Conservation (phyloP, 306 rosid species). For the Sesbania bispinosa region DNA sequence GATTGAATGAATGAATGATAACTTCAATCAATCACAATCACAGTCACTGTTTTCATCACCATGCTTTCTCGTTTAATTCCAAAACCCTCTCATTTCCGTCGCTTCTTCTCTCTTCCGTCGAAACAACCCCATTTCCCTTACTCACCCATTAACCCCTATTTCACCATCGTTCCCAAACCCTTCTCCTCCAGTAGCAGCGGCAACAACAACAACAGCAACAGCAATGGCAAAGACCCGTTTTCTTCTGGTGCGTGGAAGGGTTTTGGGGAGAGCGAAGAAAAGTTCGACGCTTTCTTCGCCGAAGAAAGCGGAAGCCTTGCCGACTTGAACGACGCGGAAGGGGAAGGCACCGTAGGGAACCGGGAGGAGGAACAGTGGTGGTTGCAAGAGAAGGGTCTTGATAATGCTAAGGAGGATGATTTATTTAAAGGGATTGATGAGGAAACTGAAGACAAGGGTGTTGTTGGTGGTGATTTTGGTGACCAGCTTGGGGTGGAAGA, state of each 20-base stretch:
- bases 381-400: conserved; percentile 41
- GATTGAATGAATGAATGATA: conserved; percentile 16
- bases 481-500: conserved; percentile 31
- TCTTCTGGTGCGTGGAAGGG: conserved; percentile 38
- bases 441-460: conserved; percentile 14
- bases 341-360: background rate
- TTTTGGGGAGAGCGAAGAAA: conserved; percentile 43
- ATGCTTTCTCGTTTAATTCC: conserved; percentile 90
- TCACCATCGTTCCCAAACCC: conserved; percentile 32
- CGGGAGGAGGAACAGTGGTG: conserved; percentile 35
- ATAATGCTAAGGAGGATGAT: conserved; percentile 36
- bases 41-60: conserved; percentile 3
- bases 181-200: conserved; percentile 38
- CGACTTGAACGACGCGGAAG: conserved; percentile 16
- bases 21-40: background rate
- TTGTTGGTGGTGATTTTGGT: conserved; percentile 12
- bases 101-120: conserved; percentile 29
- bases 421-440: conserved; percentile 37
- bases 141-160: background rate
- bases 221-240: conserved; percentile 32
- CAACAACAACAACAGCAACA: conserved; percentile 9
- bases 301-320: conserved; percentile 28
- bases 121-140: conserved; percentile 18
- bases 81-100: conserved; percentile 60
- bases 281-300: conserved; percentile 43